A percentile compares a stretch with the other conserved stretches of the same genome.
phyloP scores from a whole-genome alignment of 1,284 basidiomycete genomes.

The Sporisorium iseilematis-ciliati region DNA sequence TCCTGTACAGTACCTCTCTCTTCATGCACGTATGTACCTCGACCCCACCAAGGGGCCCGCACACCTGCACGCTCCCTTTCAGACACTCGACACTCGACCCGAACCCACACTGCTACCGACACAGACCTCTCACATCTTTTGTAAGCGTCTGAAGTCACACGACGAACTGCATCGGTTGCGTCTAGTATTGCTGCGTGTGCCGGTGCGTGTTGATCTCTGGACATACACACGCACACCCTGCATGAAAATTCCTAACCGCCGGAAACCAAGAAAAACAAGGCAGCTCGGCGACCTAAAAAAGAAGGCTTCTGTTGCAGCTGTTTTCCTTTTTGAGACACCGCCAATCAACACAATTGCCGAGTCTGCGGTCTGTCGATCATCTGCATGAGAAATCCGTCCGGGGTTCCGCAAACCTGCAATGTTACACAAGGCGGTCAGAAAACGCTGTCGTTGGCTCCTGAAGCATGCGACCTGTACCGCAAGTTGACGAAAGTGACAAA shows the following conservation, averaged over 20 bases:
- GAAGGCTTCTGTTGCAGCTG: neutral
- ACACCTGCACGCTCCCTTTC: neutral
- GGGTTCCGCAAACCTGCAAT: no score
- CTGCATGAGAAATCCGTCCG: no score
- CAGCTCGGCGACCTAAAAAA: conserved; percentile 3
- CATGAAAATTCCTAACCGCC: no score
- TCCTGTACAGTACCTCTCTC: neutral
- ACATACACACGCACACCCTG: no score
- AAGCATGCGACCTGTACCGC: no score
- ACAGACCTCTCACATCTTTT: neutral
- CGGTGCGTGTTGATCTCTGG: no score
- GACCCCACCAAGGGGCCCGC: neutral
- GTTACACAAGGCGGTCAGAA: no score
- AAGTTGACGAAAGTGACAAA: no score
- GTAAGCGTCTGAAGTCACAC: no score
- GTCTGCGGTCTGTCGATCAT: neutral
- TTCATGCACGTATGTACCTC: neutral
- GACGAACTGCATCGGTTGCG: no score
- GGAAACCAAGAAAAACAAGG: neutral
- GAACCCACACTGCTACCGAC: neutral
- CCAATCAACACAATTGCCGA: neutral
- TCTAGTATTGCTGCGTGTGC: no score
- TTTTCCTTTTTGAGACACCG: neutral
- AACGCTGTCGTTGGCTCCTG: no score
- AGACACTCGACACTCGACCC: neutral